Conservation (phyloP, 2,329 filamentous ascomycete species). For the Ophiostoma sp. region DNA sequence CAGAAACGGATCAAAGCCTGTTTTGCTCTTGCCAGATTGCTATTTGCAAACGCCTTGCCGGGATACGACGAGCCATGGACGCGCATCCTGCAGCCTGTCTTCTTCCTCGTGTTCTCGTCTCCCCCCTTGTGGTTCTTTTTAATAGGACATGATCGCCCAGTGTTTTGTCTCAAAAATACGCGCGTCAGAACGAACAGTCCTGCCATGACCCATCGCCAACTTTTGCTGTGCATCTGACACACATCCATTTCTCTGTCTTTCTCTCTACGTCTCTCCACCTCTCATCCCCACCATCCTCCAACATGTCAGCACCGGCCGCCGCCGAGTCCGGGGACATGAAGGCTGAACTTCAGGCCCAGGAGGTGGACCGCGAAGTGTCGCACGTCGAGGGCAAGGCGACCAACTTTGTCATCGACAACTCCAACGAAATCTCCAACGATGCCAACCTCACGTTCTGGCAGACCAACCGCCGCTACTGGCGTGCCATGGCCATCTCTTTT, state of each 20-base stretch:
- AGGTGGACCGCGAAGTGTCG: background rate
- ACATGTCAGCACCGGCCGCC: background rate
- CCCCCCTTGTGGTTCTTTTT: background rate
- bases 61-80: background rate
- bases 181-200: background rate
- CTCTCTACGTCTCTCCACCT: background rate
- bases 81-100: background rate
- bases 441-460: slow-evolving; percentile 22
- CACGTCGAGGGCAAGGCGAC: slow-evolving; percentile 20
- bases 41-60: background rate
- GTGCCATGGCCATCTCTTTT: slow-evolving; percentile 25
- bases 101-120: background rate
- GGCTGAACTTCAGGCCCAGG: background rate
- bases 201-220: background rate
- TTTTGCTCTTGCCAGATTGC: background rate
- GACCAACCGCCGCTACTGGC: slow-evolving; percentile 22
- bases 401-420: slow-evolving; percentile 24
- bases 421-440: slow-evolving; percentile 22
- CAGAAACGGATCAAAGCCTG: background rate
- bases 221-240: background rate
- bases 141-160: background rate
- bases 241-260: background rate
- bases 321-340: background rate
- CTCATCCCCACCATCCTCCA: background rate
- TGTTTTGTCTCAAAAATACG: background rate